Base-by-base conservation (phyloP, 306 rosid genomes). In the Corylus heterophylla region DNA sequence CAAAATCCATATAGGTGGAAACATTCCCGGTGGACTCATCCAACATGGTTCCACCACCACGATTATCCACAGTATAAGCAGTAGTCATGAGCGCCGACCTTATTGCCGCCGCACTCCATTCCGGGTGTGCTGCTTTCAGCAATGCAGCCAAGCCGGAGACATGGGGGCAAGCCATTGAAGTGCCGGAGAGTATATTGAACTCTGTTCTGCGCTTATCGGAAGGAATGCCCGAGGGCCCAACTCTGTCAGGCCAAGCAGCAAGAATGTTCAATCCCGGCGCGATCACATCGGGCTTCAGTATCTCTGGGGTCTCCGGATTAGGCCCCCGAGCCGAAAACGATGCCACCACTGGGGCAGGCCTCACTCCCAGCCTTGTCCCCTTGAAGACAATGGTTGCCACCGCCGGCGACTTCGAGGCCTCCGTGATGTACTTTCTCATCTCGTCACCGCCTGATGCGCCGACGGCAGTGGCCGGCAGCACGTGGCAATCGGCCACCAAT, bases 131-230 rank as follows among this genome's bases (percentile, higher is more conserved):
- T 0, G 98, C 98, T 83, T 94, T 94, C 47, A 94, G 76, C 90
- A 94, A 77, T 3, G 98, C 98, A 4, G 89, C 98, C 76, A 92
- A 83, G 18, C 98, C 98, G 0, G 96, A 92, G 51, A 94, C 96
- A 52, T 94, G 98, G 54, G 98, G 98, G 25, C 98, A 94, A 35
- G 98, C 98, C 98, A 94, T 94, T 44, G 98, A 94, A 4, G 98
- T 94, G 9, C 98, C 98, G 0, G 97, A 91, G 12, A 94, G 93
- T 12, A 94, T 94, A 68, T 94, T 94, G 27, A 94, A 94, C 81
- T 92, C 96, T 0, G 97, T 94, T 27, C 75, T 74, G 0, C 98
- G 81, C 42, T 49, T 77, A 81, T 94, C 98, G 0, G 96, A 86
- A 39, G 92, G 80, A 51, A 90, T 73, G 3, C 98, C 95, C 4